Evolutionary conservation across 2,329 filamentous ascomycete species (phyloP).

Genomic region (Esteya vermicola): DNA sequence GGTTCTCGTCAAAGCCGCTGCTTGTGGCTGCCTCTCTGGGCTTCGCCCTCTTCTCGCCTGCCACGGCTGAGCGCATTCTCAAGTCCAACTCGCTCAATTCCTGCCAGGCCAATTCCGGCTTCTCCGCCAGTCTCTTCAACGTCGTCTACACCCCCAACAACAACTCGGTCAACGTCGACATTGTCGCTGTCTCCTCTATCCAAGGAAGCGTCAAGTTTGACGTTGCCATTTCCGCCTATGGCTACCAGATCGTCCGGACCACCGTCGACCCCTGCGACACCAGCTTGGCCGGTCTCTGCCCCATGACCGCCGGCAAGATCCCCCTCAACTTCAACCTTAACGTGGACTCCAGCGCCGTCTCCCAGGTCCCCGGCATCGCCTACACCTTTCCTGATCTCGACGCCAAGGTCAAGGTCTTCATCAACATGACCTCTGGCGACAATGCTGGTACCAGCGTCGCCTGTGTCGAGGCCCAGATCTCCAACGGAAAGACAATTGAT

Average conservation of each 20-base stretch:
- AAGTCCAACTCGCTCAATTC: slow-evolving; percentile 50
- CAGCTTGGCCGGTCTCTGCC: slow-evolving; percentile 56
- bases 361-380: slow-evolving; percentile 58
- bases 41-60: slow-evolving; percentile 11
- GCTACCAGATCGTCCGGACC: slow-evolving; percentile 47
- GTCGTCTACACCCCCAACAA: slow-evolving; percentile 57
- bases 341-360: slow-evolving; percentile 38
- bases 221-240: slow-evolving; percentile 58
- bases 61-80: slow-evolving; percentile 24
- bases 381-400: slow-evolving; percentile 76
- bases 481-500: slow-evolving; percentile 73
- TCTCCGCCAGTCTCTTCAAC: slow-evolving; percentile 68
- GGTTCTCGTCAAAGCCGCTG: slow-evolving; percentile 24
- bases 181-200: slow-evolving; percentile 61
- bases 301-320: slow-evolving; percentile 58
- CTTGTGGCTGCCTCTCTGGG: slow-evolving; percentile 28
- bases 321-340: slow-evolving; percentile 41
- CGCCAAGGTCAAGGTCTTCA: slow-evolving; percentile 58
- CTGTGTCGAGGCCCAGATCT: slow-evolving; percentile 67
- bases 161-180: slow-evolving; percentile 48
- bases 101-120: slow-evolving; percentile 63
- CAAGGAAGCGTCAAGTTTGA: slow-evolving; percentile 60
- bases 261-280: slow-evolving; percentile 55
- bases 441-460: slow-evolving; percentile 44
- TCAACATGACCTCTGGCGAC: slow-evolving; percentile 45